These are phyloP conservation scores for Lipomyces chichibuensis DNA, from an alignment of 805 yeast species.

Conservation along the genomic window DNA sequence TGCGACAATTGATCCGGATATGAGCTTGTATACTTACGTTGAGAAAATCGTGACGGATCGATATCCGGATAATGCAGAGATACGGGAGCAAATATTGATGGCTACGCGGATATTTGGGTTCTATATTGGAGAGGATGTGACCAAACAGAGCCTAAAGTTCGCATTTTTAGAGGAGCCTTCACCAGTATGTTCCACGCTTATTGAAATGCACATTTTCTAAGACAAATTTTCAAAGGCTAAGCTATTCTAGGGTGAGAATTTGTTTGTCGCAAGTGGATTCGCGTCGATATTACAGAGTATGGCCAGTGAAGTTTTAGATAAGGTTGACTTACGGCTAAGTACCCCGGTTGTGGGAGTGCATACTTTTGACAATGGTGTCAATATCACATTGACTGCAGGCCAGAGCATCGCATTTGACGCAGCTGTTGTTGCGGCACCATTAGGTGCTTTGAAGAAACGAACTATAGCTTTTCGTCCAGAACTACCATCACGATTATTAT, in stretches of 20 bases:
- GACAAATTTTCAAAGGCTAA: not conserved
- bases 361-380: constrained; percentile 1
- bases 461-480: constrained; percentile 38
- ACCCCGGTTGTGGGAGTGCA: constrained; percentile 9
- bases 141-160: constrained; percentile 33
- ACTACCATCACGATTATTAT: constrained; percentile 30
- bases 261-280: constrained; percentile 36
- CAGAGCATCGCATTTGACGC: constrained; percentile 35
- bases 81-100: constrained; percentile 12
- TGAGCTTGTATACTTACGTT: constrained; percentile 27
- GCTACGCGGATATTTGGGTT: constrained; percentile 30
- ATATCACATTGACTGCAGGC: not conserved
- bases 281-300: constrained; percentile 15
- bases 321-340: constrained; percentile 5
- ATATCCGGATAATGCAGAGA: constrained; percentile 4
- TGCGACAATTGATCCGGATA: constrained; percentile 19
- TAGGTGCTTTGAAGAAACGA: constrained; percentile 39
- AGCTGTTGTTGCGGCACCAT: constrained; percentile 41
- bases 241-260: constrained; percentile 25
- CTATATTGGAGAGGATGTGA: constrained; percentile 34
- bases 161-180: constrained; percentile 33
- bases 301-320: constrained; percentile 7
- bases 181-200: constrained; percentile 12
- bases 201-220: not conserved
- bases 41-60: constrained; percentile 1